phyloP scores from a whole-genome alignment of 768 basidiomycete genomes.

The Mrakia hoshinonis region DNA sequence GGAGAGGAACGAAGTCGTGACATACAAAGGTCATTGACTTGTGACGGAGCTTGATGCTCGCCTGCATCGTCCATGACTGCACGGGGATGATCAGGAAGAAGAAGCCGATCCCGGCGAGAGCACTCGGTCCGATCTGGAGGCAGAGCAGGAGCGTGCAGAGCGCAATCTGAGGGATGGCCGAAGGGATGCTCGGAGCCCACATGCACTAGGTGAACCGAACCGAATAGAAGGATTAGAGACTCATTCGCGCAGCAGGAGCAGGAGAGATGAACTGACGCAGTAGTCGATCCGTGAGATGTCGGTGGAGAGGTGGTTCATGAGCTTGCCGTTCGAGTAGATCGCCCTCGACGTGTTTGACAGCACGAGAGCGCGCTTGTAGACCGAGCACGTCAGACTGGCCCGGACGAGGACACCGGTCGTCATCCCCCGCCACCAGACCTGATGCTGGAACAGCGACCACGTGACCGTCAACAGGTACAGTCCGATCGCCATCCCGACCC shows the following conservation, averaged over 20 bases:
- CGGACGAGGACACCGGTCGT: slow-evolving; percentile 14
- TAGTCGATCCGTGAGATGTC: slow-evolving; percentile 81
- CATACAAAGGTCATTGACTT: slow-evolving; percentile 14
- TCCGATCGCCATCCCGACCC: slow-evolving; percentile 23
- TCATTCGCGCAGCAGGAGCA: too few relatives aligned
- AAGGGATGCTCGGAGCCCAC: slow-evolving; percentile 2
- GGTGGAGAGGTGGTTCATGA: slow-evolving; percentile 73
- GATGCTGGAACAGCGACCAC: slow-evolving; percentile 16
- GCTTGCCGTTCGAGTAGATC: slow-evolving; percentile 72
- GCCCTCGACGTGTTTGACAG: slow-evolving; percentile 71
- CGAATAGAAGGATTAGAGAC: neutral
- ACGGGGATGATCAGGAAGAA: slow-evolving; percentile 49
- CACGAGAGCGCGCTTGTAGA: slow-evolving; percentile 42
- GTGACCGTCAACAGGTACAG: slow-evolving; percentile 16
- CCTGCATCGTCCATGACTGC: slow-evolving; percentile 36
- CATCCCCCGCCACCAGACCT: slow-evolving; percentile 28
- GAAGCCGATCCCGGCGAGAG: slow-evolving; percentile 37
- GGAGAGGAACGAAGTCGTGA: neutral
- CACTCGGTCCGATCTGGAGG: slow-evolving; percentile 55
- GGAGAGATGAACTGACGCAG: slow-evolving; percentile 44
- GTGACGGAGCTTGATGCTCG: slow-evolving; percentile 5
- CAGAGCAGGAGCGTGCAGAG: slow-evolving; percentile 69
- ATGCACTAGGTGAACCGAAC: too few relatives aligned
- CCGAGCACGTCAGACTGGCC: slow-evolving; percentile 16
- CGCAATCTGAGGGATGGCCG: slow-evolving; percentile 48